Percentiles rank a stretch among this genome's conserved stretches.
Conservation (phyloP, 306 rosid genomes). For the Crataegus laevigata region DNA sequence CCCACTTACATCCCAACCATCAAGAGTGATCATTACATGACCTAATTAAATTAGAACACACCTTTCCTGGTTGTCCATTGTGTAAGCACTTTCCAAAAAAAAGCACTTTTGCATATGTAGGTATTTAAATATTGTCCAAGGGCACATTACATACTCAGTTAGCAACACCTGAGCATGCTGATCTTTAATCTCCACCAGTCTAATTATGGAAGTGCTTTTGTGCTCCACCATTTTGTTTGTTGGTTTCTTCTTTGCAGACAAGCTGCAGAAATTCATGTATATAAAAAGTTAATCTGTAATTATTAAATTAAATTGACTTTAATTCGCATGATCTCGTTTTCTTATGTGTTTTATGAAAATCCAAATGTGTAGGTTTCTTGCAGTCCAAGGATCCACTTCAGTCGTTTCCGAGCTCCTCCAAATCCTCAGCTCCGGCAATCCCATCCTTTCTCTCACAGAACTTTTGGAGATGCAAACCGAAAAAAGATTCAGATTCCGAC, state of each 20-base stretch:
- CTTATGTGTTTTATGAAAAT: conserved; percentile 14
- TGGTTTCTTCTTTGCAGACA: conserved; percentile 13
- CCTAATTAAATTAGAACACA: background rate
- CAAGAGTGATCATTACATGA: conserved; percentile 14
- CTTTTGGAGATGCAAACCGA: conserved; percentile 36
- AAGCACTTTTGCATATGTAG: background rate
- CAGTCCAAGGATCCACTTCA: conserved; percentile 74
- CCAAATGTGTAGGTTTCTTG: conserved; percentile 36
- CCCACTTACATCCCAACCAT: conserved; percentile 21
- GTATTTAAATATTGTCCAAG: background rate
- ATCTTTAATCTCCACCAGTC: conserved; percentile 2
- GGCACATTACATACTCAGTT: background rate
- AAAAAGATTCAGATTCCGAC: conserved; percentile 33
- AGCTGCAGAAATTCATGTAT: conserved; percentile 7
- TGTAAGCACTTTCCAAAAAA: background rate
- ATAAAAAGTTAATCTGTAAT: conserved; percentile 16
- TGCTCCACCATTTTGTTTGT: conserved; percentile 27
- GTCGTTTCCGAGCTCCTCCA: conserved; percentile 36
- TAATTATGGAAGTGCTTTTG: conserved; percentile 10
- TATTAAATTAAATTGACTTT: conserved; percentile 3
- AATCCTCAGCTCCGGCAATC: conserved; percentile 32
- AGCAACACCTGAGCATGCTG: background rate
- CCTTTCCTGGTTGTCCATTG: background rate
- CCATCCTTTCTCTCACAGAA: conserved; percentile 35
- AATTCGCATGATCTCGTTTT: background rate